Conservation (phyloP, 768 basidiomycete genomes). For the Lactarius vividus region DNA sequence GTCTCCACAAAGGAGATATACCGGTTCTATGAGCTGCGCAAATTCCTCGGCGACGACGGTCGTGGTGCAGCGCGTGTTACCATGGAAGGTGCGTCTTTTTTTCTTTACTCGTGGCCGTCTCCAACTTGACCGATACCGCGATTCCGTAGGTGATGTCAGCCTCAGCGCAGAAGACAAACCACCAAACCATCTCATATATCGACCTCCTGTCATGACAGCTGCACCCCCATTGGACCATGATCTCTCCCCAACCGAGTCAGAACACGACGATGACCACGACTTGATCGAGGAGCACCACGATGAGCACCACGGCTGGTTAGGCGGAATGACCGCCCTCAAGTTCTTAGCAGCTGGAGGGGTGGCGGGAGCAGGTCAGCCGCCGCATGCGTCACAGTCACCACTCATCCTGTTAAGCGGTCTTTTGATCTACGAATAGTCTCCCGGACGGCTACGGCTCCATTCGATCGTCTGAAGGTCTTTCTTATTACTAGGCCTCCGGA, state of each 20-base stretch:
- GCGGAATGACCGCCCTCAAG: constrained; percentile 71
- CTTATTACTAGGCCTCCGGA: constrained; percentile 87
- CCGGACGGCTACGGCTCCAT: constrained; percentile 94
- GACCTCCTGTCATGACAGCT: constrained; percentile 15
- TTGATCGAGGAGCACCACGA: constrained; percentile 39
- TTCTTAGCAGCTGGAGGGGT: constrained; percentile 93
- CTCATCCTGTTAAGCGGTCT: constrained; percentile 3
- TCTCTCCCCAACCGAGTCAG: constrained; percentile 31
- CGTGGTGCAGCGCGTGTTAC: constrained; percentile 76
- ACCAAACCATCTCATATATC: constrained; percentile 31
- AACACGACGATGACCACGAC: constrained; percentile 39
- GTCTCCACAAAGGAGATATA: constrained; percentile 84
- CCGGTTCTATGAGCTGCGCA: constrained; percentile 70
- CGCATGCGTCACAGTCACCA: not conserved
- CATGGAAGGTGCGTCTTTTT: constrained; percentile 71
- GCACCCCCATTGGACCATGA: not conserved
- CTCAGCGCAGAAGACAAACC: constrained; percentile 75
- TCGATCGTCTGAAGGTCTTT: constrained; percentile 95
- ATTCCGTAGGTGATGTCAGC: constrained; percentile 64
- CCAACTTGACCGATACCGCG: not conserved
- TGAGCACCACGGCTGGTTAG: constrained; percentile 59
- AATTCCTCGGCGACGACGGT: constrained; percentile 69
- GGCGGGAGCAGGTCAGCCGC: constrained; percentile 80
- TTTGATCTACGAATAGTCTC: constrained; percentile 58
- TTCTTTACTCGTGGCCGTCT: constrained; percentile 14